Base-by-base conservation (phyloP, 345 rosid species). In the Clarkia xantiana region DNA sequence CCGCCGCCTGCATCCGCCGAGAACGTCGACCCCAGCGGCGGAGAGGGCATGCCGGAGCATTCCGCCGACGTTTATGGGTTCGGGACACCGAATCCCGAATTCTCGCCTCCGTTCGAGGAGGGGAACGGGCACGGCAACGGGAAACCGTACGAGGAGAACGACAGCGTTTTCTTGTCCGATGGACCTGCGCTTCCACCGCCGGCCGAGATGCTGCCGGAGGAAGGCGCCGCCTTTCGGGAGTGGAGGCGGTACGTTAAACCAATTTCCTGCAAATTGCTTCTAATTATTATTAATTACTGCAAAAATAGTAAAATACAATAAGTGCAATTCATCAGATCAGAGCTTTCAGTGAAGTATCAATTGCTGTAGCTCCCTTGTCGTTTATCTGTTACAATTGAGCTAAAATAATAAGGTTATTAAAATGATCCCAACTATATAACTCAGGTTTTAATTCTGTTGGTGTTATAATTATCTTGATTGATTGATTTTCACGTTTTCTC, bases 221-320 rank as follows among this genome's bases (percentile, higher is more conserved):
- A 84, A 62, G 74, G 85, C 12, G 62, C 63, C 25, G 76, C 70
- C 13, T 72, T 75, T 51, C 82, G 88, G 6, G 94, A 83, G 60
- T 83, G 94, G 88, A 75, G 83, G 59, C 78, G 94, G 84, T 82
- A 19, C 65, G 94, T 74, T 19, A n/a, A 15, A 38, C 10, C 36
- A 29, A 7, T 4, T 14, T 41, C 11, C 18, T 23, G 34, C 18
- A 6, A 3, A 49, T 49, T 6, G 34, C 29, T 56, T 25, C 25
- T 11, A 43, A 43, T n/a, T 11, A 23, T 22, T 22, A 22, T 22
- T 22, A 5, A 22, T 5, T 22, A 2, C 25, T 22, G 25, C 25
- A 22, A 29, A 29, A 29, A n/a, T n/a, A n/a, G n/a, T n/a, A n/a
- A n/a, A n/a, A 29, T 7, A 29, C 36, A 29, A 29, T 29, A 29